Conservation (phyloP, 169 alveolate species). For the Plasmodium gallinaceum region DNA sequence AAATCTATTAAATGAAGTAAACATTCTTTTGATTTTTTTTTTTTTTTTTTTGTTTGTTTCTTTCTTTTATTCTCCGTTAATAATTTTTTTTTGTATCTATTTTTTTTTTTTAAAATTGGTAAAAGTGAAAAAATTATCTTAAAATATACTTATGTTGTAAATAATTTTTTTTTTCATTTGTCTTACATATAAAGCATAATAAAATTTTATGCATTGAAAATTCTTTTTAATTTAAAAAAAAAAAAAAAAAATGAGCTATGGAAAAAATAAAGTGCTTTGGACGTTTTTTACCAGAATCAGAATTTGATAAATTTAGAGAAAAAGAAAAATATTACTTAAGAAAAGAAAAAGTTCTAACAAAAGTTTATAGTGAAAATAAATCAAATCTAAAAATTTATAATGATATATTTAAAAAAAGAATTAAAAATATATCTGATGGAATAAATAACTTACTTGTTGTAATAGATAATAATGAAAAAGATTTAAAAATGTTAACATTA, state of each 20-base stretch:
- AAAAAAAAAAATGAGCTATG: slow-evolving; percentile 28
- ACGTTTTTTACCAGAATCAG: slow-evolving; percentile 26
- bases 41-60: not conserved
- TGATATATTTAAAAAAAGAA: slow-evolving; percentile 28
- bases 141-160: not conserved
- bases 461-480: slow-evolving; percentile 20
- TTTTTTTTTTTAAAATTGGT: not conserved
- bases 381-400: slow-evolving; percentile 61
- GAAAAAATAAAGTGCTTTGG: slow-evolving; percentile 51
- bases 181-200: not conserved
- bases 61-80: not conserved
- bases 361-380: slow-evolving; percentile 13
- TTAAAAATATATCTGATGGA: slow-evolving; percentile 27
- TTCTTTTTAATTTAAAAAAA: not conserved
- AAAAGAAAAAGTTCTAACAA: slow-evolving; percentile 23
- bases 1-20: no score
- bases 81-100: not conserved
- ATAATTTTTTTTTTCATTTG: not conserved
- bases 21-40: not conserved
- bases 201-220: not conserved
- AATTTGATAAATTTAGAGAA: slow-evolving; percentile 16
- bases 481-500: slow-evolving; percentile 14
- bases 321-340: slow-evolving; percentile 20
- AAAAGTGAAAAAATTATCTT: not conserved
- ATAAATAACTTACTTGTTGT: slow-evolving; percentile 26